Evolutionary conservation across 2,329 filamentous ascomycete genomes (phyloP).

Genomic region (Ophioceras dolichostomum): DNA sequence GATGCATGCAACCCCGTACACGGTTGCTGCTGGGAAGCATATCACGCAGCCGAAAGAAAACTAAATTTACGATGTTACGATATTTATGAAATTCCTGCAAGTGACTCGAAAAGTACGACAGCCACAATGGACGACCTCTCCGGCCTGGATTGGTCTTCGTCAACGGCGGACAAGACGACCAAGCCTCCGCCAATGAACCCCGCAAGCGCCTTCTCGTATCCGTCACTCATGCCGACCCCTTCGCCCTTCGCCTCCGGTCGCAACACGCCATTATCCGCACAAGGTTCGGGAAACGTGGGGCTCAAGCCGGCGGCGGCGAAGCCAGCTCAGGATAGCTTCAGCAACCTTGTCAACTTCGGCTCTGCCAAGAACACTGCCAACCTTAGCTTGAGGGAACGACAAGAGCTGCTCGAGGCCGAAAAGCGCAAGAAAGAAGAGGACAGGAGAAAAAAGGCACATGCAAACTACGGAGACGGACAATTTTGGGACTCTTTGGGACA

Average conservation of each 20-base stretch:
- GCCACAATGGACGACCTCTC: conserved; percentile 48
- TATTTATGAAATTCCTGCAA: not conserved
- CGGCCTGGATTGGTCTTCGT: conserved; percentile 47
- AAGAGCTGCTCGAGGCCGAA: conserved; percentile 52
- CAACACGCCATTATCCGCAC: conserved; percentile 42
- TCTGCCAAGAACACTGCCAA: conserved; percentile 52
- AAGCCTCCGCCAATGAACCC: conserved; percentile 32
- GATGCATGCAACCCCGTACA: no score
- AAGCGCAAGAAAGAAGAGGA: conserved; percentile 65
- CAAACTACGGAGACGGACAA: conserved; percentile 63
- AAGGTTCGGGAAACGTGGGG: conserved; percentile 28
- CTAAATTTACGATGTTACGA: not conserved
- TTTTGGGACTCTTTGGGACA: conserved; percentile 65
- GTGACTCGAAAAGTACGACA: not conserved
- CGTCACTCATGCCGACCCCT: conserved; percentile 40
- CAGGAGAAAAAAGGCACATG: conserved; percentile 56
- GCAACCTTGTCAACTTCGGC: conserved; percentile 57
- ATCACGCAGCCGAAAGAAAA: no score
- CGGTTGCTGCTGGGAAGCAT: no score
- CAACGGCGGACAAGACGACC: conserved; percentile 17
- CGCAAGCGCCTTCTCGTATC: conserved; percentile 28
- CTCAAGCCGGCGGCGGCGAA: conserved; percentile 32
- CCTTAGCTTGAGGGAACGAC: conserved; percentile 67
- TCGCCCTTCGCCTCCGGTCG: conserved; percentile 42
- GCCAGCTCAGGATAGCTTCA: conserved; percentile 60